Percentiles rank a stretch among this genome's conserved stretches.
Conservation (phyloP, 257 asterid genomes). For the Solanum etuberosum region DNA sequence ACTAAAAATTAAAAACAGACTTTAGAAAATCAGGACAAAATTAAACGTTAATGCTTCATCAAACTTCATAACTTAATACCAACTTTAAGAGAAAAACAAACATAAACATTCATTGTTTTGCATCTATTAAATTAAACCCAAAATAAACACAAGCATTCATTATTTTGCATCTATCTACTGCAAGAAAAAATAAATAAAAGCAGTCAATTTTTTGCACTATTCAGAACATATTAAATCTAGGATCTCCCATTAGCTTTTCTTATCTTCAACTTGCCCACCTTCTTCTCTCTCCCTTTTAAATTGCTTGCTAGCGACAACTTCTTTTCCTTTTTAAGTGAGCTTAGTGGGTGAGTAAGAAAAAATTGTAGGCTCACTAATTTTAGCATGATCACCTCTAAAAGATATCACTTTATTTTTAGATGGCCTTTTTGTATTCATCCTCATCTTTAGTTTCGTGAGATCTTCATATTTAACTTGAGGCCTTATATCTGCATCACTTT, state of each 20-base stretch:
- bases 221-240: background rate
- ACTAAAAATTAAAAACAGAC: too few species aligned
- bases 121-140: too few species aligned
- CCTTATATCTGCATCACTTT: too few species aligned
- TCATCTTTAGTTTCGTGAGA: too few species aligned
- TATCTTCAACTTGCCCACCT: background rate
- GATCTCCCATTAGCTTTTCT: background rate
- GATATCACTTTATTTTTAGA: background rate
- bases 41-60: background rate
- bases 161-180: background rate
- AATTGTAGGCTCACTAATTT: background rate
- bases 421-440: too few species aligned
- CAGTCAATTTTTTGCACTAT: background rate
- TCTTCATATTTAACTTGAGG: too few species aligned
- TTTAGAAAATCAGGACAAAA: background rate
- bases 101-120: too few species aligned
- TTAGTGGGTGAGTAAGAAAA: background rate
- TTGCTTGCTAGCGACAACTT: background rate
- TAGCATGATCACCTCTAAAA: background rate
- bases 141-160: background rate
- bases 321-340: background rate
- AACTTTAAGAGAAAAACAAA: too few species aligned
- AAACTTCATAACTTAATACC: background rate
- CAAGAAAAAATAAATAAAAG: background rate
- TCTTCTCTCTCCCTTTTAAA: background rate